A percentile compares a stretch with the other conserved stretches of the same genome.
Evolutionary conservation across 129 eudicot genomes (phyloP).

Genomic region (Pittosporum tobira): DNA sequence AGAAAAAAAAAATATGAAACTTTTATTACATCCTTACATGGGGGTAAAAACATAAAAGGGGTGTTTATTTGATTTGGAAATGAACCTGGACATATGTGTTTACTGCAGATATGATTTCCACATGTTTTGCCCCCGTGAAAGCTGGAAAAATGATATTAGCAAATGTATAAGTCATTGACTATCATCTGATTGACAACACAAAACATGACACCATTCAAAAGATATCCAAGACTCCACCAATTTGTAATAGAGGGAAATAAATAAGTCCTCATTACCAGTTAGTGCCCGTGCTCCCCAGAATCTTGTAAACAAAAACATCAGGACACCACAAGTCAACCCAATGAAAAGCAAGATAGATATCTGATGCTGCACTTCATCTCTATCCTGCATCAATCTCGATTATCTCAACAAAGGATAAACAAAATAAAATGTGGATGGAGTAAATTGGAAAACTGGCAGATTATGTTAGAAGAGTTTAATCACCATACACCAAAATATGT

Average conservation of each 20-base stretch:
- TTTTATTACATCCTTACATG: too few relatives aligned
- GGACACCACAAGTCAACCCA: constrained; percentile 51
- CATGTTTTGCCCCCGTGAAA: constrained; percentile 69
- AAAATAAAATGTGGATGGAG: not conserved
- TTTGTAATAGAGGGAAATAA: not conserved
- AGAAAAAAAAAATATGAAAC: too few relatives aligned
- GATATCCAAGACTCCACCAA: not conserved
- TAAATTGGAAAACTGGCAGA: too few relatives aligned
- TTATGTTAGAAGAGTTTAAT: too few relatives aligned
- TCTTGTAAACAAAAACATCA: constrained; percentile 66
- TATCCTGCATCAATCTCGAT: constrained; percentile 53
- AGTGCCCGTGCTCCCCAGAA: constrained; percentile 54
- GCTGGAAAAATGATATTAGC: constrained; percentile 34
- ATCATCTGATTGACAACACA: too few relatives aligned
- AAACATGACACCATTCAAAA: too few relatives aligned
- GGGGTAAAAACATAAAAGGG: not conserved
- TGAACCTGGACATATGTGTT: constrained; percentile 82
- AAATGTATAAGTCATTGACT: constrained; percentile 14
- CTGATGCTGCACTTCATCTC: constrained; percentile 82
- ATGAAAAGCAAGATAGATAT: constrained; percentile 76
- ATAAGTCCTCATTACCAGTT: constrained; percentile 32
- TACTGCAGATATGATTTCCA: constrained; percentile 67
- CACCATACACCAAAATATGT: too few relatives aligned
- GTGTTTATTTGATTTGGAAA: constrained; percentile 12
- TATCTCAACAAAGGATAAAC: constrained; percentile 6